Conservation (phyloP, 2,329 filamentous ascomycete genomes). For the Trichoderma harzianum region DNA sequence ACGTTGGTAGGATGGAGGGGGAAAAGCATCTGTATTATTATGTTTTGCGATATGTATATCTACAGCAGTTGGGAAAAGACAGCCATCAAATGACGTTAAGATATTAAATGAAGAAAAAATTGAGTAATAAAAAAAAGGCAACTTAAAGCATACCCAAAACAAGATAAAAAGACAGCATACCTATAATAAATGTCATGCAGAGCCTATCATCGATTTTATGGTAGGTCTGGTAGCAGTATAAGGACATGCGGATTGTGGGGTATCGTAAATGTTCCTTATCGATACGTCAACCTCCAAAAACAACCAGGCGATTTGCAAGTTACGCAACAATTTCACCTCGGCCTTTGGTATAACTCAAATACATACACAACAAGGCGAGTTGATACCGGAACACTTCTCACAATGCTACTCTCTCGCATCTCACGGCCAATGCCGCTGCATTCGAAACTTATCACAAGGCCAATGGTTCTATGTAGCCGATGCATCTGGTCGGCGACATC, state of each 20-base stretch:
- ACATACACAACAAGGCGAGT: not conserved
- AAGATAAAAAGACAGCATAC: not conserved
- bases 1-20: not conserved
- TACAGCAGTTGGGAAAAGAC: not conserved
- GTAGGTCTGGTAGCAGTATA: not conserved
- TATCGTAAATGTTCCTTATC: not conserved
- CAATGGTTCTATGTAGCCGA: not conserved
- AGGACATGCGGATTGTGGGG: not conserved
- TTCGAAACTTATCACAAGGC: not conserved
- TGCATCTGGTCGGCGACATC: not conserved
- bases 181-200: not conserved
- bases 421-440: not conserved
- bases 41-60: not conserved
- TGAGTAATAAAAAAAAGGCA: not conserved
- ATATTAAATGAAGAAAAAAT: not conserved
- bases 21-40: not conserved
- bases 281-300: not conserved
- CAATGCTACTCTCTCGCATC: slow-evolving; percentile 1
- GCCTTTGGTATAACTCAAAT: not conserved
- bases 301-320: not conserved
- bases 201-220: not conserved
- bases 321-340: not conserved
- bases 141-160: not conserved
- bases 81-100: not conserved
- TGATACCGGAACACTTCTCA: not conserved